These are phyloP conservation scores for Periglandula ipomoeae DNA, from an alignment of 2,329 filamentous ascomycete species.

Conservation along the genomic window DNA sequence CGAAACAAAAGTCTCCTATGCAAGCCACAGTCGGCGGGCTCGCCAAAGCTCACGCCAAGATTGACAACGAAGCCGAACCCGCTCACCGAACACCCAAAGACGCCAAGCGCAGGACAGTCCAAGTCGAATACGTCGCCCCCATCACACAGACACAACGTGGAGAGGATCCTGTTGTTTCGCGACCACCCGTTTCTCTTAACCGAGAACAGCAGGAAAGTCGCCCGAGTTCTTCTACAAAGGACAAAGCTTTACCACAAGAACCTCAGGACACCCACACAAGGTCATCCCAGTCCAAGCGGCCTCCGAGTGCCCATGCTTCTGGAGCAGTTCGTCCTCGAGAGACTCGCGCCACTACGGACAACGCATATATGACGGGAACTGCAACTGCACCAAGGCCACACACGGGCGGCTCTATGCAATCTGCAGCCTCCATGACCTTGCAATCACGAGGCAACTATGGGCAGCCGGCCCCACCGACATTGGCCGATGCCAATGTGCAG, in stretches of 20 bases:
- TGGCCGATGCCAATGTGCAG: conserved; percentile 81
- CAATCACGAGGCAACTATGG: conserved; percentile 63
- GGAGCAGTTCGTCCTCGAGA: conserved; percentile 20
- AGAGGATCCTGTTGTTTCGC: conserved; percentile 19
- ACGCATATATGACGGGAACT: conserved; percentile 32
- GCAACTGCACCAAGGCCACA: conserved; percentile 53
- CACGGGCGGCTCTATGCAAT: conserved; percentile 74
- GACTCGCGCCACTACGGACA: conserved; percentile 29
- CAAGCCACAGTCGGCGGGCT: conserved; percentile 51
- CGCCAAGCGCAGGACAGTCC: conserved; percentile 86
- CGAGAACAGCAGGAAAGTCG: conserved; percentile 35
- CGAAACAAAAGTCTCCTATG: conserved; percentile 53
- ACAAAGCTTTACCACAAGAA: conserved; percentile 53
- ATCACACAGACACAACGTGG: conserved; percentile 77
- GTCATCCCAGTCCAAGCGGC: conserved; percentile 29
- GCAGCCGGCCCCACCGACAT: conserved; percentile 76
- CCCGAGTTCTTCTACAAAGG: conserved; percentile 26
- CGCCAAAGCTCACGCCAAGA: conserved; percentile 62
- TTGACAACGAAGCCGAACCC: conserved; percentile 56
- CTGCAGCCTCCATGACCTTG: conserved; percentile 55
- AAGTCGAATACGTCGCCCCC: conserved; percentile 95
- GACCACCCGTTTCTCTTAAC: conserved; percentile 15
- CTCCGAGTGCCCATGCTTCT: conserved; percentile 36
- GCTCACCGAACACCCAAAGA: conserved; percentile 61
- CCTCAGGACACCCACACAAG: conserved; percentile 39